Conservation (phyloP, 768 basidiomycete genomes). For the Trametes maxima region DNA sequence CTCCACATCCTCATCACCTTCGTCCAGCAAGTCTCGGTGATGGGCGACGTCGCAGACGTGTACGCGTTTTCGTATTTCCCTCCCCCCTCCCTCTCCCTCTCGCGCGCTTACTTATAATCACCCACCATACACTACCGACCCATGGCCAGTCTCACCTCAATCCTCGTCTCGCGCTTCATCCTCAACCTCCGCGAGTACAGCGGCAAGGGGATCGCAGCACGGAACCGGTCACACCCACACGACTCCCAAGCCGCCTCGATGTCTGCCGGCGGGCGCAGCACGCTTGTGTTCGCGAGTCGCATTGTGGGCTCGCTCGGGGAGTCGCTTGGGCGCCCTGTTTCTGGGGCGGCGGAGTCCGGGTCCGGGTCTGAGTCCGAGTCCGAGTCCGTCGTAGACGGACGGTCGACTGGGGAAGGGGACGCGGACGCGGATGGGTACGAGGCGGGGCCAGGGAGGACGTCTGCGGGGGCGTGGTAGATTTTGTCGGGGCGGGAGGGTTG, state of each 20-base stretch:
- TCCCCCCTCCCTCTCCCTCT: no score
- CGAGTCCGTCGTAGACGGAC: no score
- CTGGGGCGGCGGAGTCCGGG: neutral
- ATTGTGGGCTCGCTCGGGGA: neutral
- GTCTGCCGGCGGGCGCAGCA: no score
- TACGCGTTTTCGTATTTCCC: neutral
- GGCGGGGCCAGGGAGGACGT: no score
- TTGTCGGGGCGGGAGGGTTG: no score
- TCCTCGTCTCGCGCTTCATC: constrained; percentile 18
- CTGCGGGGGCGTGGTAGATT: no score
- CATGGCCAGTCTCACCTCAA: constrained; percentile 5
- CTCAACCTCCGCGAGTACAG: constrained; percentile 11
- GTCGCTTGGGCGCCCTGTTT: neutral
- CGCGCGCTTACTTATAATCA: neutral
- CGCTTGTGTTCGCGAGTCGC: neutral
- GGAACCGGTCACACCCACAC: neutral
- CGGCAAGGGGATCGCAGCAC: neutral
- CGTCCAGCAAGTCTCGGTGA: constrained; percentile 2
- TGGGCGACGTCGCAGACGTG: constrained; percentile 6
- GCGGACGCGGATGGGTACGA: no score
- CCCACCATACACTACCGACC: neutral
- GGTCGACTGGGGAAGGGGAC: no score
- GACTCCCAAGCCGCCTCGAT: neutral
- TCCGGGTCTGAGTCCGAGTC: neutral
- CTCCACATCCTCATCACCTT: constrained; percentile 9